Percentiles rank a stretch among this genome's conserved stretches.
Evolutionary conservation across 306 rosid species (phyloP).

Genomic region (Sindora glabra): DNA sequence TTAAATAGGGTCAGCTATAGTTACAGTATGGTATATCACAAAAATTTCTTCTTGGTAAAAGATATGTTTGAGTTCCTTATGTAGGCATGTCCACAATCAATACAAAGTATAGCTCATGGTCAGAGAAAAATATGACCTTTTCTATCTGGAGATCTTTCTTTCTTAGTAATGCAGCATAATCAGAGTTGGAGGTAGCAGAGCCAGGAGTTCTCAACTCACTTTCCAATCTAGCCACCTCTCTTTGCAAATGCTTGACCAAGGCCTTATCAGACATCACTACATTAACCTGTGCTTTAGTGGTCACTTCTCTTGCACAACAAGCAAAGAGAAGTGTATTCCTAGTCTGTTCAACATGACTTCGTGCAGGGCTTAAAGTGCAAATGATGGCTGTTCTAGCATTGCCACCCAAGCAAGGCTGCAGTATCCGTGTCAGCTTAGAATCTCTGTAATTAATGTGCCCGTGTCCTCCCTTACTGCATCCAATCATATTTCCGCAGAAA

Average conservation of each 20-base stretch:
- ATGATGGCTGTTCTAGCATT: slow-evolving; percentile 98
- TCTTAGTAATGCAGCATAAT: slow-evolving; percentile 60
- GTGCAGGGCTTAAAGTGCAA: slow-evolving; percentile 96
- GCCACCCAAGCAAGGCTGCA: slow-evolving; percentile 96
- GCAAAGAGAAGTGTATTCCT: slow-evolving; percentile 98
- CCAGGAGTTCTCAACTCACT: slow-evolving; percentile 78
- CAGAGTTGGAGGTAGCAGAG: slow-evolving; percentile 52
- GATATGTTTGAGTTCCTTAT: no score
- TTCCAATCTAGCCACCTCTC: slow-evolving; percentile 92
- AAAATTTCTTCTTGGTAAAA: background rate
- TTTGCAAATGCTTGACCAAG: slow-evolving; percentile 92
- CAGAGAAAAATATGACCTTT: slow-evolving; percentile 50
- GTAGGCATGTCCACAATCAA: background rate
- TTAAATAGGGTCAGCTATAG: background rate
- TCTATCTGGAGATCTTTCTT: slow-evolving; percentile 94
- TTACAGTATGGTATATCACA: background rate
- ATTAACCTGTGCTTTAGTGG: slow-evolving; percentile 94
- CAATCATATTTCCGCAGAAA: slow-evolving; percentile 16
- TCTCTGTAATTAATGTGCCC: slow-evolving; percentile 97
- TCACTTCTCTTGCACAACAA: slow-evolving; percentile 95
- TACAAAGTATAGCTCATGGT: slow-evolving; percentile 2
- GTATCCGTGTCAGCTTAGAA: slow-evolving; percentile 91
- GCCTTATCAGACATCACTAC: slow-evolving; percentile 99
- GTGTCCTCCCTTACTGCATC: slow-evolving; percentile 80
- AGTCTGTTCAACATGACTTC: slow-evolving; percentile 95